A percentile compares a stretch with the other conserved stretches of the same genome.
phyloP scores from a whole-genome alignment of 495 filamentous ascomycete genomes.

The Hypoxylon lienhwacheense region DNA sequence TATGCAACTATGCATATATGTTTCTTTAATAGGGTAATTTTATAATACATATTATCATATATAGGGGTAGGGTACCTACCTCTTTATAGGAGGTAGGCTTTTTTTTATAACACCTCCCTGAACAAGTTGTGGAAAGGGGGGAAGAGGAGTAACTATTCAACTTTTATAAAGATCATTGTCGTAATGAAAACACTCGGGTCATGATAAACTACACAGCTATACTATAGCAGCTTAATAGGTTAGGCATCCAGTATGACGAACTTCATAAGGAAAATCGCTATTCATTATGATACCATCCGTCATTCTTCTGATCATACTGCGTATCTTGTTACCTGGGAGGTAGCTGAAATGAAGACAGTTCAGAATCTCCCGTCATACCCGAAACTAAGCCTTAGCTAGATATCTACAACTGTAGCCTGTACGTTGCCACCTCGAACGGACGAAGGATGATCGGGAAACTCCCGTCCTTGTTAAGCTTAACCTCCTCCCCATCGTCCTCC shows the following conservation, averaged over 20 bases:
- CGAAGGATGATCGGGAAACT: constrained; percentile 66
- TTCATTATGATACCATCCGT: background rate
- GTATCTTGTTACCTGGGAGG: no score
- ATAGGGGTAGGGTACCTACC: no score
- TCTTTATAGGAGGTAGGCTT: no score
- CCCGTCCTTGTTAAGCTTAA: constrained; percentile 51
- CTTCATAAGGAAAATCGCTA: background rate
- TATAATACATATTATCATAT: no score
- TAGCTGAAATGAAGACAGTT: background rate
- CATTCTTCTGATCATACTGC: constrained; percentile 14
- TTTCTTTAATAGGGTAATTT: no score
- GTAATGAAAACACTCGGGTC: no score
- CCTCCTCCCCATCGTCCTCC: constrained; percentile 68
- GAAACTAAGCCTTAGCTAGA: background rate
- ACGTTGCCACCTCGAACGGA: constrained; percentile 91
- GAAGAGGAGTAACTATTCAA: no score
- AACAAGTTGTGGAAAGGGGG: no score
- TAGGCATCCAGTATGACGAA: background rate
- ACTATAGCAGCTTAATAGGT: background rate
- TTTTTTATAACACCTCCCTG: no score
- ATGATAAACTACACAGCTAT: background rate
- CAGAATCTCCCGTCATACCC: no score
- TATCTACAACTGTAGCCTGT: constrained; percentile 66
- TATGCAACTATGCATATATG: no score
- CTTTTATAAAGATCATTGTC: no score